Evolutionary conservation across 805 yeast species (phyloP).

Genomic region (Candida maesae): DNA sequence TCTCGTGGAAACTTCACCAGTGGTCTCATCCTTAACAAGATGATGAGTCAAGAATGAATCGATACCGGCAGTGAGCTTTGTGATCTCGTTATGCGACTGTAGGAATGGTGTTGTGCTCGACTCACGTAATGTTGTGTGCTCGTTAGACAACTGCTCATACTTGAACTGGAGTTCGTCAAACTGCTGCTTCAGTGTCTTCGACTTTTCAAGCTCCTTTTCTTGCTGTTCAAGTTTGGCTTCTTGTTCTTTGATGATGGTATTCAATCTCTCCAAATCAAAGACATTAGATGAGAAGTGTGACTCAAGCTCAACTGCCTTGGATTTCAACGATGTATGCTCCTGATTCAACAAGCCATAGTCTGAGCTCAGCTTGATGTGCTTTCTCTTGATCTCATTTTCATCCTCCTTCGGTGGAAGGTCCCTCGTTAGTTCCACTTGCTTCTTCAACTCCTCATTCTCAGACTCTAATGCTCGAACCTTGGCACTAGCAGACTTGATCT

Average conservation of each 20-base stretch:
- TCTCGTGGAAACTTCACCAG: conserved; percentile 17
- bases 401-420: conserved; percentile 12
- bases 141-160: conserved; percentile 41
- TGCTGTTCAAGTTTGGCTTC: conserved; percentile 41
- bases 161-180: conserved; percentile 45
- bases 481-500: conserved; percentile 55
- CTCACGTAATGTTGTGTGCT: conserved; percentile 39
- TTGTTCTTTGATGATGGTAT: conserved; percentile 51
- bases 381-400: conserved; percentile 35
- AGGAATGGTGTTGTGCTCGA: conserved; percentile 27
- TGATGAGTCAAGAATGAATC: conserved; percentile 28
- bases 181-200: conserved; percentile 42
- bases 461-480: conserved; percentile 47
- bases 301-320: conserved; percentile 44
- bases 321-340: conserved; percentile 41
- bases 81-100: conserved; percentile 30
- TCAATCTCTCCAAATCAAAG: conserved; percentile 48
- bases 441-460: conserved; percentile 28
- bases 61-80: conserved; percentile 27
- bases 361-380: conserved; percentile 40
- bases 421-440: conserved; percentile 2
- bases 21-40: conserved; percentile 17
- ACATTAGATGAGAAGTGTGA: conserved; percentile 51
- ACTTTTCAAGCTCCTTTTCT: conserved; percentile 38
- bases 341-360: conserved; percentile 41